phyloP scores from a whole-genome alignment of 176 grass and related monocot genomes.

The Secale cereale region DNA sequence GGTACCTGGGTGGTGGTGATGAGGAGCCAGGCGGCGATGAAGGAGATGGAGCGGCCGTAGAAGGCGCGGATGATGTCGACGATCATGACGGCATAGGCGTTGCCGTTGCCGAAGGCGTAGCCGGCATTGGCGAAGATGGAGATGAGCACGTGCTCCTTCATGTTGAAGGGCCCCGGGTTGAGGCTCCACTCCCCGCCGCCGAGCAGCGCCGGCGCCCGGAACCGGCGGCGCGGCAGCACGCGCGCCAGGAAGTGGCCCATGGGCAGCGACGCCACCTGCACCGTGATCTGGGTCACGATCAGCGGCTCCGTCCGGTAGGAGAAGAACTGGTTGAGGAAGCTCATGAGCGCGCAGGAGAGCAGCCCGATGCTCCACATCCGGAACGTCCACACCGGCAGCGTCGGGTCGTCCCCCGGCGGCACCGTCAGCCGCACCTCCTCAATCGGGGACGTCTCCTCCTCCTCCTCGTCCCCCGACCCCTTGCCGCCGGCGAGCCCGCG shows the following conservation, averaged over 20 bases:
- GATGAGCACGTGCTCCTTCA: constrained; percentile 99
- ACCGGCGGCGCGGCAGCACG: constrained; percentile 36
- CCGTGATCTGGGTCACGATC: constrained; percentile 78
- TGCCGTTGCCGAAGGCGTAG: constrained; percentile 64
- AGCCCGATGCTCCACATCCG: constrained; percentile 83
- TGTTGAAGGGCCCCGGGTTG: constrained; percentile 92
- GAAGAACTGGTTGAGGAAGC: constrained; percentile 99
- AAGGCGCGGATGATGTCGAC: constrained; percentile 75
- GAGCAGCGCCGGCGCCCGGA: constrained; percentile 4
- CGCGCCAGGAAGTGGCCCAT: constrained; percentile 70
- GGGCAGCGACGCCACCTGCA: constrained; percentile 86
- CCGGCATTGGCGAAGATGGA: constrained; percentile 98
- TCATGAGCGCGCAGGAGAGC: constrained; percentile 56
- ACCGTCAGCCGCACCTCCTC: constrained; percentile 87
- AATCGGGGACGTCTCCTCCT: constrained; percentile 53
- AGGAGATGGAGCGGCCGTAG: constrained; percentile 71
- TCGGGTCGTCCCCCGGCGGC: constrained; percentile 57
- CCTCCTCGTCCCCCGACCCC: not conserved
- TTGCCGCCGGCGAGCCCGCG: constrained; percentile 26
- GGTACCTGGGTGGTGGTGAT: constrained; percentile 87
- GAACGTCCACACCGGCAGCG: constrained; percentile 92
- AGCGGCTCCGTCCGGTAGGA: constrained; percentile 81
- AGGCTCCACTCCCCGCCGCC: constrained; percentile 57
- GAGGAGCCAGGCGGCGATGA: constrained; percentile 64
- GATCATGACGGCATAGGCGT: constrained; percentile 77